Conservation (phyloP, 805 yeast genomes). For the Monosporozyma aerobia region DNA sequence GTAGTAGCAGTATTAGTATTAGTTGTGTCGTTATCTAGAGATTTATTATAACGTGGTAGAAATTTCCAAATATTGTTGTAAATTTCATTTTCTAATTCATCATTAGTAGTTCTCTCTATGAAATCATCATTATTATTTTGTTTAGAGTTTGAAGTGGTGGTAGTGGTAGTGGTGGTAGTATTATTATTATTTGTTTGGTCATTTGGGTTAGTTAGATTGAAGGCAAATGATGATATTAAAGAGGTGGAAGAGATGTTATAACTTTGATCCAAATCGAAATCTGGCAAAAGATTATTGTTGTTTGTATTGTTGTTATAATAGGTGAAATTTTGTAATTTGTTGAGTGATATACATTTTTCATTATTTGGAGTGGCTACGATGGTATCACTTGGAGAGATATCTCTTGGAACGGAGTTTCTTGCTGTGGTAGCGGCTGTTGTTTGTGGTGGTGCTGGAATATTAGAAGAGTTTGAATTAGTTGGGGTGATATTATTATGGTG, state of each 20-base stretch:
- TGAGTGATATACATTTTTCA: not conserved
- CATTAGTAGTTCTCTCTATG: not conserved
- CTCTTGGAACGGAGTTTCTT: not conserved
- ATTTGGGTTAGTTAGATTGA: not conserved
- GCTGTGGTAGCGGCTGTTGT: not conserved
- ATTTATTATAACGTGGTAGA: constrained; percentile 8
- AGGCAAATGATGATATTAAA: not conserved
- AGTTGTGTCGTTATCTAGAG: not conserved
- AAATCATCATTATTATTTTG: not conserved
- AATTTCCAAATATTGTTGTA: constrained; percentile 10
- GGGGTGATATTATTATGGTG: not conserved
- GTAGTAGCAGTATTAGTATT: not conserved
- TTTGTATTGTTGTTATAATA: not conserved
- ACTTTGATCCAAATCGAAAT: not conserved
- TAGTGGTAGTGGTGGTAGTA: not conserved
- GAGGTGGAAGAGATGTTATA: not conserved
- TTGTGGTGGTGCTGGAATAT: not conserved
- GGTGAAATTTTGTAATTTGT: not conserved
- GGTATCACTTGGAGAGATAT: constrained; percentile 6
- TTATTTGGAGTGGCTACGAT: constrained; percentile 6
- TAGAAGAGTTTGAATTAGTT: not conserved
- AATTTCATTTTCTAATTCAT: constrained; percentile 6
- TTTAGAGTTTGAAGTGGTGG: not conserved
- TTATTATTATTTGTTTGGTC: not conserved
- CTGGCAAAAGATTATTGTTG: not conserved